These are phyloP conservation scores for Cystofilobasidium capitatum DNA, from an alignment of 768 basidiomycete genomes.

Conservation along the genomic window DNA sequence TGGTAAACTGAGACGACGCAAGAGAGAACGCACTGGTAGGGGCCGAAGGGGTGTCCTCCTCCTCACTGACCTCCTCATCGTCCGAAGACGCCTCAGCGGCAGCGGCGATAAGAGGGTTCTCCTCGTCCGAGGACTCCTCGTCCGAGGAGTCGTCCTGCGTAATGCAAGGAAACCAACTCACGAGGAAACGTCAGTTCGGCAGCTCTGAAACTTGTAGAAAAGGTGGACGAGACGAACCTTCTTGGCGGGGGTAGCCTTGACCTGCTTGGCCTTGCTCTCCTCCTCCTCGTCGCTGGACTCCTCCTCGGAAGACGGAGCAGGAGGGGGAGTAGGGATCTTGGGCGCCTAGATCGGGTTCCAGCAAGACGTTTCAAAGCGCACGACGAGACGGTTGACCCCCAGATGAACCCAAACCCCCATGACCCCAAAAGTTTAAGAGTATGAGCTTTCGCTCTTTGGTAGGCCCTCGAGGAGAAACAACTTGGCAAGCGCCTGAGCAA, in stretches of 20 bases:
- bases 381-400: too few relatives aligned
- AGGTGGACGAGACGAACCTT: neutral
- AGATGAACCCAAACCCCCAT: constrained; percentile 27
- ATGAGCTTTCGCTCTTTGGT: constrained; percentile 21
- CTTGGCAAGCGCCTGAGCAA: too few relatives aligned
- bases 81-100: neutral
- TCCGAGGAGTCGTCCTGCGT: constrained; percentile 19
- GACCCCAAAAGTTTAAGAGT: constrained; percentile 35
- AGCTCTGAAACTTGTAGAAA: too few relatives aligned
- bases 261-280: constrained; percentile 28
- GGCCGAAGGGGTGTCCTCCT: neutral
- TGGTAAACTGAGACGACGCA: neutral
- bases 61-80: constrained; percentile 3
- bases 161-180: neutral
- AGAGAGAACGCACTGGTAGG: neutral
- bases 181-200: too few relatives aligned
- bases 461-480: neutral
- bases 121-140: constrained; percentile 27
- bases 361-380: neutral
- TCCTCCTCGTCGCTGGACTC: constrained; percentile 32
- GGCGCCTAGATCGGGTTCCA: neutral
- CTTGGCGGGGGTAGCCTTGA: constrained; percentile 12
- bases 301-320: constrained; percentile 30
- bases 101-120: constrained; percentile 12
- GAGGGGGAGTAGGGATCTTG: constrained; percentile 17